Conservation (phyloP, 129 eudicot species). For the Tagetes patula region DNA sequence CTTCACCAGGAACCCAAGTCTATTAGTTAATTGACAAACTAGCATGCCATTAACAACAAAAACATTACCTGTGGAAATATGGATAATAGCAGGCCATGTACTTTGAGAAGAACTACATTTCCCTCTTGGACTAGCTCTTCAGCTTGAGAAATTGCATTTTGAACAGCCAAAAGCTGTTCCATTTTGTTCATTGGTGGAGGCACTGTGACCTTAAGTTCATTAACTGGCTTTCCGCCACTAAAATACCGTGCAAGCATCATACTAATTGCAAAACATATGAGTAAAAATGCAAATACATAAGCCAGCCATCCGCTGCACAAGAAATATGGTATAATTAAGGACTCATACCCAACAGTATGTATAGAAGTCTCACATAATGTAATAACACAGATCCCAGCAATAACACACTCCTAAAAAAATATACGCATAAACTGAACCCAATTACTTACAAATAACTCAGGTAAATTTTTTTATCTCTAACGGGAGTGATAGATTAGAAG, state of each 20-base stretch:
- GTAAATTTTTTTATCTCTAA: not conserved
- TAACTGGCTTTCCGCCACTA: conserved; percentile 46
- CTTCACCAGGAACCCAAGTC: conserved; percentile 6
- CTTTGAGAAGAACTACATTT: conserved; percentile 73
- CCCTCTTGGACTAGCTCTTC: conserved; percentile 88
- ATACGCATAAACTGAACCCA: not conserved
- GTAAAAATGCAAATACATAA: conserved; percentile 53
- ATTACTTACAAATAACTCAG: not conserved
- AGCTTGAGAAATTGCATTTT: conserved; percentile 82
- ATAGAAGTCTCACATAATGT: not conserved
- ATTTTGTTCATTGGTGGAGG: conserved; percentile 85
- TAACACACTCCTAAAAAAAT: conserved; percentile 8
- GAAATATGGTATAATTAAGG: conserved; percentile 1
- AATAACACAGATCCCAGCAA: conserved; percentile 3
- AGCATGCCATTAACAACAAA: not conserved
- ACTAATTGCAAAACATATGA: conserved; percentile 49
- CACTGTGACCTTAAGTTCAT: conserved; percentile 66
- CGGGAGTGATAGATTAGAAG: not conserved
- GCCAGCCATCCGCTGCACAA: conserved; percentile 77
- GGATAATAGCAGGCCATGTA: conserved; percentile 72
- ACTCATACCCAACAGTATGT: conserved; percentile 6
- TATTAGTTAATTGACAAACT: not conserved
- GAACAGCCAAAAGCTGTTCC: conserved; percentile 98
- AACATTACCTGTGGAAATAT: conserved; percentile 74
- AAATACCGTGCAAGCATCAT: conserved; percentile 52